phyloP scores from a whole-genome alignment of 805 yeast species.

The Pichia manshurica region DNA sequence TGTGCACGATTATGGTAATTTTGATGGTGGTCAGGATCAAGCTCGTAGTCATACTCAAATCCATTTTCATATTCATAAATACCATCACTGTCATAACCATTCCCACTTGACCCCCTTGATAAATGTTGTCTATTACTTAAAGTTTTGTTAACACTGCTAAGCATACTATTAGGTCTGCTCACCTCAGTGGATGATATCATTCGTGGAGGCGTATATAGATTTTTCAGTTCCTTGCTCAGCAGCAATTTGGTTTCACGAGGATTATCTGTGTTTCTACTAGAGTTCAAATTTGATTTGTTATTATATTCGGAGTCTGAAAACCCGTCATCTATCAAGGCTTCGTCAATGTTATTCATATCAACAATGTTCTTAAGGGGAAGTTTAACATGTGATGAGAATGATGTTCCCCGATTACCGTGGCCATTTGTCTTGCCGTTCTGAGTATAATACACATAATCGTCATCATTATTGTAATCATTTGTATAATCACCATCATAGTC shows the following conservation, averaged over 20 bases:
- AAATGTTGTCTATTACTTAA: neutral
- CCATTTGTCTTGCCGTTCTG: neutral
- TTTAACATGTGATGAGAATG: conserved; percentile 1
- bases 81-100: conserved; percentile 9
- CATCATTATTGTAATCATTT: neutral
- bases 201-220: conserved; percentile 5
- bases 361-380: neutral
- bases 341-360: conserved; percentile 6
- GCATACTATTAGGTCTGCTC: conserved; percentile 1
- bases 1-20: neutral
- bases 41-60: conserved; percentile 17
- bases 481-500: conserved; percentile 6
- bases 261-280: neutral
- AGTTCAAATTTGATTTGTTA: neutral
- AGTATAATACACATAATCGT: conserved; percentile 3
- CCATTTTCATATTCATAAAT: conserved; percentile 15
- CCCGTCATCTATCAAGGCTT: conserved; percentile 3
- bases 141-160: conserved; percentile 3
- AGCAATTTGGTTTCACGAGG: no score
- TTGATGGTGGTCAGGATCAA: conserved; percentile 3
- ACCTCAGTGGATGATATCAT: conserved; percentile 3
- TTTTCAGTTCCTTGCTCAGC: neutral
- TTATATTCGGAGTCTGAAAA: conserved; percentile 2
- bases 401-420: neutral
- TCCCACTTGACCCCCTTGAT: neutral